Evolutionary conservation across 768 basidiomycete species (phyloP).

Genomic region (Trametes coccinea): DNA sequence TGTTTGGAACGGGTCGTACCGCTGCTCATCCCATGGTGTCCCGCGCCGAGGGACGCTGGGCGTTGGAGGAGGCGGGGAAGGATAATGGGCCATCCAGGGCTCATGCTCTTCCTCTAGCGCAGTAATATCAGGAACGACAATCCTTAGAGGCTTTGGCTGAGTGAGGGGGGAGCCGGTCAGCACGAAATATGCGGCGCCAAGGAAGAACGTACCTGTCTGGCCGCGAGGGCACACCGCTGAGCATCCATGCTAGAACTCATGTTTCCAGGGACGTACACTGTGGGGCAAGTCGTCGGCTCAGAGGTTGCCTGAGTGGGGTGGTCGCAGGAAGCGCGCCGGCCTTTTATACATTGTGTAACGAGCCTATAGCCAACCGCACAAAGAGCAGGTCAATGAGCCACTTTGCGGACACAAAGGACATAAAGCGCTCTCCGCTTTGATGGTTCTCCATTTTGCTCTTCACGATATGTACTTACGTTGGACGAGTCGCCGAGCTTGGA

Average conservation of each 20-base stretch:
- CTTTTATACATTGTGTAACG: neutral
- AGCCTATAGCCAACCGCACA: neutral
- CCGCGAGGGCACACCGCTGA: neutral
- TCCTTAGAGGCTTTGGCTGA: conserved; percentile 2
- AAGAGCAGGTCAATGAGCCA: conserved; percentile 5
- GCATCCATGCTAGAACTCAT: neutral
- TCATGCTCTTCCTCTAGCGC: neutral
- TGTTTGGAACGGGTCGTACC: conserved; percentile 7
- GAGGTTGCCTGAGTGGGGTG: neutral
- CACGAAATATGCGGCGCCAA: neutral
- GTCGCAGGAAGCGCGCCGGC: too few relatives aligned
- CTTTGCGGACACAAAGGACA: neutral
- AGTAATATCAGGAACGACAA: neutral
- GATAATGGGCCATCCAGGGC: neutral
- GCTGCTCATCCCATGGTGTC: conserved; percentile 9
- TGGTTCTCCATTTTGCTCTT: neutral
- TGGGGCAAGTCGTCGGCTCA: neutral
- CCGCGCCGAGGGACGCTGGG: neutral
- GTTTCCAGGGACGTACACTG: neutral
- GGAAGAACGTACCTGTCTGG: neutral
- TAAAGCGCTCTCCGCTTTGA: neutral
- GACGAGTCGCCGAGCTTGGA: too few relatives aligned
- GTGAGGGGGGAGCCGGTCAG: neutral
- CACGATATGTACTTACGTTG: neutral
- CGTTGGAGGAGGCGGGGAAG: conserved; percentile 10